Conservation (phyloP, 768 basidiomycete genomes). For the Imleria badia region DNA sequence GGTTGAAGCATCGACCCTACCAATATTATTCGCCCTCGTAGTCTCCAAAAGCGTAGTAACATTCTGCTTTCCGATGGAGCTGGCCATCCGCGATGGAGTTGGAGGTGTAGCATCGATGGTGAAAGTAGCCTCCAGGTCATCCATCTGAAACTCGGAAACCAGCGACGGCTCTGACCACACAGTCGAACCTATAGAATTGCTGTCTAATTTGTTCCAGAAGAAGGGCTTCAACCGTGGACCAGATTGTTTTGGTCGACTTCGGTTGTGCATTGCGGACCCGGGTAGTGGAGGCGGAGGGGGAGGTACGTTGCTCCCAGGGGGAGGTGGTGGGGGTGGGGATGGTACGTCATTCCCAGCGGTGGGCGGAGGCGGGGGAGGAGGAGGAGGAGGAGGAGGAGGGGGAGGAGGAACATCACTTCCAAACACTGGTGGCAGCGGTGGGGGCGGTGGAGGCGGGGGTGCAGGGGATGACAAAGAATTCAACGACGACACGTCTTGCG, state of each 20-base stretch:
- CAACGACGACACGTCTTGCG: constrained; percentile 9
- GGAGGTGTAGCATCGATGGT: constrained; percentile 49
- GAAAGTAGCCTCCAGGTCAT: constrained; percentile 76
- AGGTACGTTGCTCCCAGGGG: constrained; percentile 20
- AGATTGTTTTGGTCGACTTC: constrained; percentile 31
- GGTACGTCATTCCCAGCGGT: constrained; percentile 14
- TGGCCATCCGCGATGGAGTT: constrained; percentile 41
- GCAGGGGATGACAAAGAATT: constrained; percentile 27
- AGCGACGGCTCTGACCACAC: constrained; percentile 68
- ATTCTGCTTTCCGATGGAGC: constrained; percentile 52
- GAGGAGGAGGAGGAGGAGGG: constrained; percentile 28
- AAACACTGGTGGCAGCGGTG: constrained; percentile 37
- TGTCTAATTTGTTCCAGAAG: constrained; percentile 85
- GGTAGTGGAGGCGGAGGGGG: constrained; percentile 28
- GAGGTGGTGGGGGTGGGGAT: constrained; percentile 32
- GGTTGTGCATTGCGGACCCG: constrained; percentile 32
- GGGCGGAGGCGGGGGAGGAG: constrained; percentile 31
- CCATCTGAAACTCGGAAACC: constrained; percentile 50
- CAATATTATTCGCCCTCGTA: constrained; percentile 81
- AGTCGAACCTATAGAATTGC: constrained; percentile 42
- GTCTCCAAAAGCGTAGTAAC: constrained; percentile 76
- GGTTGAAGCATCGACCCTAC: constrained; percentile 37
- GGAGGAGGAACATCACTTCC: constrained; percentile 1
- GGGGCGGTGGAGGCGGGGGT: constrained; percentile 35
- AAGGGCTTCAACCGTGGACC: constrained; percentile 77